Evolutionary conservation across 306 rosid genomes (phyloP), one percentile per base, ranked within the genome.

Genomic region (Fagus sylvatica): DNA sequence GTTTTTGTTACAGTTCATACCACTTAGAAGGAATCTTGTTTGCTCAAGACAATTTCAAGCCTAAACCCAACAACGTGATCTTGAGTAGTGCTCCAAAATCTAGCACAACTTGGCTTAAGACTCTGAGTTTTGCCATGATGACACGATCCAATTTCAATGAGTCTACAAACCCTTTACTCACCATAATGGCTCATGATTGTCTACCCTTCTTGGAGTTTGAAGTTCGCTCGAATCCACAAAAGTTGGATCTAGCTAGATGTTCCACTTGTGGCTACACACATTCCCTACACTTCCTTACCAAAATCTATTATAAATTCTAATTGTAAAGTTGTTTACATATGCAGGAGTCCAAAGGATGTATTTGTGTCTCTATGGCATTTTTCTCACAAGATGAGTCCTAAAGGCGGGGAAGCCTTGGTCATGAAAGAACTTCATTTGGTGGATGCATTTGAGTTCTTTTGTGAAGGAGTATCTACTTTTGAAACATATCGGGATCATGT

Each of bases 401-500:
- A 73, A 0, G 67, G 6, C 13, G 10, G 8, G 49, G 49, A 43
- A 9, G 13, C 49, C 49, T 2, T 11, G 10, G 12, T 11, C 4
- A 2, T 2, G 37, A 30, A 17, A 36, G 22, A 17, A 1, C 3
- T 39, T 12, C 49, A 70, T n/a, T 0, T 82, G 2, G 71, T 64
- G 22, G 81, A 71, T 28, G 36, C 66, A 4, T 83, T 75, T 54
- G 73, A 75, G 12, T 36, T 42, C 56, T 83, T 79, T 57, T 83
- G 81, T 68, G 49, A 42, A 9, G 81, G 76, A 60, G 19, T 74
- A 6, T 37, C 46, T 46, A 0, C n/a, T 1, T n/a, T 3, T 16
- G 84, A 76, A 2, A 72, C 81, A 11, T 75, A 71, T 54, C 75
- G 69, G 81, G 75, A 75, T 46, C 66, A 77, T 77, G 74, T 49